These are phyloP conservation scores for Beta vulgaris DNA, from an alignment of 148 eudicot genomes.

Conservation along the genomic window DNA sequence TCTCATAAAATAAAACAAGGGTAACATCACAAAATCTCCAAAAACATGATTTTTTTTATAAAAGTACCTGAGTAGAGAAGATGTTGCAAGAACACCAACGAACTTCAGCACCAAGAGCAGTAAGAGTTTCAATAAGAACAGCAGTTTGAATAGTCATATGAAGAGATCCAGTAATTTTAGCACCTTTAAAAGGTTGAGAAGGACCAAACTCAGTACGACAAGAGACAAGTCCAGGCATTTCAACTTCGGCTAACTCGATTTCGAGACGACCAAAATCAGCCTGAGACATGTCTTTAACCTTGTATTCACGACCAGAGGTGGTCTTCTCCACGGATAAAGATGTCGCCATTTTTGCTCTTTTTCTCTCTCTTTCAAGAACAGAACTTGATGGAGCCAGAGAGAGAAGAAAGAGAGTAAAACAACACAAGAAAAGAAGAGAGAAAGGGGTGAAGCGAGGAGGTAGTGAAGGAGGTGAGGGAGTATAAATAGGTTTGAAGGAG, in stretches of 20 bases:
- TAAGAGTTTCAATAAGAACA: conserved; percentile 87
- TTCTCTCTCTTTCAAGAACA: not conserved
- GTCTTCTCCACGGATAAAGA: conserved; percentile 74
- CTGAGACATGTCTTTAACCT: conserved; percentile 94
- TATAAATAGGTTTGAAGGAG: conserved; percentile 45
- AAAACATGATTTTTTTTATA: not conserved
- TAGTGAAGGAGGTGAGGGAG: conserved; percentile 16
- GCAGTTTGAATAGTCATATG: conserved; percentile 99
- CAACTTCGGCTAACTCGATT: conserved; percentile 90
- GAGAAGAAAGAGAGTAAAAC: not conserved
- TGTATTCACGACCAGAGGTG: conserved; percentile 82
- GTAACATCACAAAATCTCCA: not conserved
- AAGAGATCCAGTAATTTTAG: conserved; percentile 78
- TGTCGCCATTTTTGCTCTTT: conserved; percentile 40
- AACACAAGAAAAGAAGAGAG: not conserved
- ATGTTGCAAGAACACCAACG: conserved; percentile 99
- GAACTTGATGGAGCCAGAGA: not conserved
- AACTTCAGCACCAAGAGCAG: conserved; percentile 93
- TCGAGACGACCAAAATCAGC: conserved; percentile 98
- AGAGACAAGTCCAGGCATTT: conserved; percentile 95
- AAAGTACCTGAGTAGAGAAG: conserved; percentile 73
- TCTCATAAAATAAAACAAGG: not conserved
- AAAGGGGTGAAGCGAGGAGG: conserved; percentile 24
- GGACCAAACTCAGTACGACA: conserved; percentile 84
- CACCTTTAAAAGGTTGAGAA: conserved; percentile 84